These are phyloP conservation scores for Irpex lacteus DNA, from an alignment of 1,284 basidiomycete species.

Conservation along the genomic window DNA sequence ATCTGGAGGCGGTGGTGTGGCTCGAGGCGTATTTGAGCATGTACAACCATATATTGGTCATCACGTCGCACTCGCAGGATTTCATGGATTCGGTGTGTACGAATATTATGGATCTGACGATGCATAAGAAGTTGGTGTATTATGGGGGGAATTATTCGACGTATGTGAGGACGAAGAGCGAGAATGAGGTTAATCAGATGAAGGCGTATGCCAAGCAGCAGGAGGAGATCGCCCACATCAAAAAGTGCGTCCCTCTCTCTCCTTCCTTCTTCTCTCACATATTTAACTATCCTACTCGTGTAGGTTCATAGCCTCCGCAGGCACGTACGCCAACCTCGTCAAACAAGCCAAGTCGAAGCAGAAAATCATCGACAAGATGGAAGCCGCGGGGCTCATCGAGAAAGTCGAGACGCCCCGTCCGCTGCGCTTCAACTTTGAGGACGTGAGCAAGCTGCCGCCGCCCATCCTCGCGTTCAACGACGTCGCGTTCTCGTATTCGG, in stretches of 20 bases:
- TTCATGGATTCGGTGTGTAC: slow-evolving; percentile 98
- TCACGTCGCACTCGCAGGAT: slow-evolving; percentile 96
- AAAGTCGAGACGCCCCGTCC: slow-evolving; percentile 76
- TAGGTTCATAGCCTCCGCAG: slow-evolving; percentile 95
- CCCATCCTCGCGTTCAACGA: slow-evolving; percentile 96
- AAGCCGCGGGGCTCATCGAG: slow-evolving; percentile 96
- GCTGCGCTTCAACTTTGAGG: slow-evolving; percentile 95
- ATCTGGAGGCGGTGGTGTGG: slow-evolving; percentile 98
- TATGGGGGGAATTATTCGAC: slow-evolving; percentile 98
- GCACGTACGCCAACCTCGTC: slow-evolving; percentile 98
- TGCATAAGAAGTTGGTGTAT: slow-evolving; percentile 85
- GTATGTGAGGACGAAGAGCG: slow-evolving; percentile 92
- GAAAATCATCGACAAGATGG: slow-evolving; percentile 99
- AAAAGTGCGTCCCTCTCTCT: slow-evolving; percentile 60
- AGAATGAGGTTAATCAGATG: slow-evolving; percentile 99
- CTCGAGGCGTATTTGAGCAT: slow-evolving; percentile 96
- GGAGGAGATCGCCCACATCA: slow-evolving; percentile 97
- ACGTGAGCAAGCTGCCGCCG: slow-evolving; percentile 90
- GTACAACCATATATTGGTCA: slow-evolving; percentile 97
- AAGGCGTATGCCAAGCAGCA: slow-evolving; percentile 99
- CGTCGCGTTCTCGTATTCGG: slow-evolving; percentile 95
- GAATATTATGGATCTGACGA: slow-evolving; percentile 96
- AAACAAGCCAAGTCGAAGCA: slow-evolving; percentile 99
- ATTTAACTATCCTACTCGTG: too few species aligned
- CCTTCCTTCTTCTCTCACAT: too few species aligned